These are phyloP conservation scores for Turnera subulata DNA, from an alignment of 345 rosid species.

Conservation along the genomic window DNA sequence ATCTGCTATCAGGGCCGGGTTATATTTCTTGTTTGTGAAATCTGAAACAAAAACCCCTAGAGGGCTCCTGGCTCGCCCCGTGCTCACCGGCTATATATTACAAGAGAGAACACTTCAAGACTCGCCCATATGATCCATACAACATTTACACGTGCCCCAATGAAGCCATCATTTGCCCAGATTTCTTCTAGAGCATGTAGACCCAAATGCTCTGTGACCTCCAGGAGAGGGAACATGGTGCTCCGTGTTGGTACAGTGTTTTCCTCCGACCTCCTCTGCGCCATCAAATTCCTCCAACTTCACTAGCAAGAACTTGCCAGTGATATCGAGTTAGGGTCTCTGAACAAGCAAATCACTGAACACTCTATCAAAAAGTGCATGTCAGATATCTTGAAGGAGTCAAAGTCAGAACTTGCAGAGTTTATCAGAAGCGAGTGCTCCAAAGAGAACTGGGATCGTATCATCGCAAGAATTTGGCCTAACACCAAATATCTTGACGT, in stretches of 20 bases:
- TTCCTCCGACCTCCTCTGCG: conserved; percentile 39
- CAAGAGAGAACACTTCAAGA: conserved; percentile 39
- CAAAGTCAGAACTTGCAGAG: conserved; percentile 24
- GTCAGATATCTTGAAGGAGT: conserved; percentile 23
- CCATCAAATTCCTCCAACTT: conserved; percentile 37
- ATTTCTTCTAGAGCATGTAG: conserved; percentile 44
- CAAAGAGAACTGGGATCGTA: conserved; percentile 31
- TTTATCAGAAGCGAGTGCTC: conserved; percentile 24
- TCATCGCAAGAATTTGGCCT: conserved; percentile 37
- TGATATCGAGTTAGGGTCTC: conserved; percentile 28
- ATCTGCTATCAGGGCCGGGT: no score
- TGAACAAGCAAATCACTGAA: conserved; percentile 28
- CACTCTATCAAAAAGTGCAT: conserved; percentile 20
- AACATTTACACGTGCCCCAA: conserved; percentile 37
- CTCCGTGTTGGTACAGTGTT: conserved; percentile 40
- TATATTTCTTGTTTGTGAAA: conserved; percentile 43
- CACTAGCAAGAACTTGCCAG: conserved; percentile 28
- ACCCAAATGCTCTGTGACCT: conserved; percentile 39
- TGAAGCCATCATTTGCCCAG: conserved; percentile 37
- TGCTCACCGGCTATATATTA: conserved; percentile 44
- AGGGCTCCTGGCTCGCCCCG: conserved; percentile 42
- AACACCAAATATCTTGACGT: conserved; percentile 40
- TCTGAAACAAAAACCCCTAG: conserved; percentile 37
- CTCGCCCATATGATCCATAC: conserved; percentile 35
- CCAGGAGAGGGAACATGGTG: conserved; percentile 25